These are phyloP conservation scores for Pichia sorboxylosa DNA, from an alignment of 1,139 yeast genomes.

Conservation along the genomic window DNA sequence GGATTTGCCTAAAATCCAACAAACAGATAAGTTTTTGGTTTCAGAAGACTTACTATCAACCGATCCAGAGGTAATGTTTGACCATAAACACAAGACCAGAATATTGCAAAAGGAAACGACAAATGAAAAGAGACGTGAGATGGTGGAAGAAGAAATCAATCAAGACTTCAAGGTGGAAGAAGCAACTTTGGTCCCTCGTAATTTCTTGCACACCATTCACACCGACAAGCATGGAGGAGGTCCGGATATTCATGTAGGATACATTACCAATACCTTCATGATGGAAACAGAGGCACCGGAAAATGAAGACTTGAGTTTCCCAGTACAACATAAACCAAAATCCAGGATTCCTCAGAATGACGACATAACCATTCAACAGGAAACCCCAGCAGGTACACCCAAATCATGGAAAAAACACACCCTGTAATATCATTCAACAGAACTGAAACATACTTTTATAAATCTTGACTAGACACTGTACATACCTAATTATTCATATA, in stretches of 20 bases:
- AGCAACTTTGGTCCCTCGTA: constrained; percentile 9
- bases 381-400: constrained; percentile 1
- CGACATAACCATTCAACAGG: background rate
- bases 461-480: too few species aligned
- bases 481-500: too few species aligned
- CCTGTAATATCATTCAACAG: too few species aligned
- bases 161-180: constrained; percentile 7
- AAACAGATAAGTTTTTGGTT: background rate
- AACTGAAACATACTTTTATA: too few species aligned
- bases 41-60: constrained; percentile 8
- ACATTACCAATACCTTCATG: constrained; percentile 6
- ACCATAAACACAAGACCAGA: constrained; percentile 1
- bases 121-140: background rate
- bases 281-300: background rate
- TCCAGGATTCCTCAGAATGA: background rate
- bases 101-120: background rate
- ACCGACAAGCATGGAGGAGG: constrained; percentile 12
- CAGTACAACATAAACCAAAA: background rate
- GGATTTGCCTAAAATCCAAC: constrained; percentile 1
- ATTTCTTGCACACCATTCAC: constrained; percentile 10
- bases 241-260: constrained; percentile 13
- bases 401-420: constrained; percentile 9
- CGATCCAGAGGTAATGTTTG: constrained; percentile 8
- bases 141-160: constrained; percentile 1
- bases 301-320: background rate